These are phyloP conservation scores for Boeremia lycopersici DNA, from an alignment of 2,329 filamentous ascomycete genomes.

Conservation along the genomic window DNA sequence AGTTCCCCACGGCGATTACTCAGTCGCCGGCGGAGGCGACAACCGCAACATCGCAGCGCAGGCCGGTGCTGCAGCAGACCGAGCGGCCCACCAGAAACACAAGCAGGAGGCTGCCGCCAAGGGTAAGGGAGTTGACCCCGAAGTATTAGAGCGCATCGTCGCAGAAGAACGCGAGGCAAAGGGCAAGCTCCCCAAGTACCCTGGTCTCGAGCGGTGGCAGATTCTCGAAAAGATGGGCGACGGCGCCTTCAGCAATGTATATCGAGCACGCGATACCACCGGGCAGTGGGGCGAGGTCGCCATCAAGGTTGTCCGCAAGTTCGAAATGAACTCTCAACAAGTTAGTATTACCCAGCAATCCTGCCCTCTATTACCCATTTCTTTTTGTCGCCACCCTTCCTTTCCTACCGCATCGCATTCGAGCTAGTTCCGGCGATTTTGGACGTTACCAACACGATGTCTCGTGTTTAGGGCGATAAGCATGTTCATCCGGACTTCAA, in stretches of 20 bases:
- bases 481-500: constrained; percentile 97
- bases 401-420: constrained; percentile 30
- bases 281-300: constrained; percentile 80
- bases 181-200: constrained; percentile 84
- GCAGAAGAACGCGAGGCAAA: constrained; percentile 89
- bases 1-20: constrained; percentile 63
- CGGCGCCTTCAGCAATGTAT: constrained; percentile 98
- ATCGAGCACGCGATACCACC: constrained; percentile 78
- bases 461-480: constrained; percentile 75
- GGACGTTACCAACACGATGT: constrained; percentile 57
- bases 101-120: constrained; percentile 58
- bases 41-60: constrained; percentile 71
- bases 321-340: constrained; percentile 98
- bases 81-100: constrained; percentile 67
- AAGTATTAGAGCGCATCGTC: constrained; percentile 82
- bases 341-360: constrained; percentile 65
- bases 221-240: constrained; percentile 98
- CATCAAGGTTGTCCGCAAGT: constrained; percentile 98
- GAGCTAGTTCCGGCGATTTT: constrained; percentile 30
- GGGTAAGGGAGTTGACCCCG: constrained; percentile 58
- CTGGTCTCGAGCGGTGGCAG: constrained; percentile 83
- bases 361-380: constrained; percentile 40
- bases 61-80: constrained; percentile 68
- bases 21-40: constrained; percentile 64
- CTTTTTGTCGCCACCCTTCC: constrained; percentile 37